Conservation (phyloP, 306 rosid species). For the Amphicarpaea edgeworthii region DNA sequence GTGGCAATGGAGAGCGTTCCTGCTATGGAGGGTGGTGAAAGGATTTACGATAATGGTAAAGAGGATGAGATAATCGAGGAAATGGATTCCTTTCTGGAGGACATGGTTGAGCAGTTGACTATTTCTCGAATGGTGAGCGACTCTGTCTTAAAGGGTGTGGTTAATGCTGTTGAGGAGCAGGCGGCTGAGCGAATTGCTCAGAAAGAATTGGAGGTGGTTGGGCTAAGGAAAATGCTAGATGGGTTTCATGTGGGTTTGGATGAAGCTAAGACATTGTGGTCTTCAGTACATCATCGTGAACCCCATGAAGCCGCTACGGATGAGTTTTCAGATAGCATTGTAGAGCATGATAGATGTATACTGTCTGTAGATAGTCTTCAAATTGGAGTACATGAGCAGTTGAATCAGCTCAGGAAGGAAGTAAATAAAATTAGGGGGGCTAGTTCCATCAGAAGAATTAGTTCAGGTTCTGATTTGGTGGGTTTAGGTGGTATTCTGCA, state of each 20-base stretch:
- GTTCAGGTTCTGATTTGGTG: conserved; percentile 65
- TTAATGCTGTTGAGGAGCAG: conserved; percentile 71
- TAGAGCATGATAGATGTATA: conserved; percentile 47
- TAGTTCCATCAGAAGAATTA: conserved; percentile 54
- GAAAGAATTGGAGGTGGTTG: conserved; percentile 75
- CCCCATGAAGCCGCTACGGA: conserved; percentile 29
- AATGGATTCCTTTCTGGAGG: conserved; percentile 69
- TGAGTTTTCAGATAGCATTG: conserved; percentile 38
- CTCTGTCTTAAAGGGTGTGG: conserved; percentile 80
- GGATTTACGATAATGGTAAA: conserved; percentile 41
- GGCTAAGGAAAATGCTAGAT: conserved; percentile 61
- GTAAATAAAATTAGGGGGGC: conserved; percentile 59
- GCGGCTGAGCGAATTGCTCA: conserved; percentile 73
- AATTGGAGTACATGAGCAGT: conserved; percentile 52
- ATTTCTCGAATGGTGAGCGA: conserved; percentile 94
- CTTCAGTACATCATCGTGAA: conserved; percentile 33
- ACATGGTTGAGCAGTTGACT: conserved; percentile 64
- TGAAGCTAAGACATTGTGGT: conserved; percentile 41
- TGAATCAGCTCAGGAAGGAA: conserved; percentile 71
- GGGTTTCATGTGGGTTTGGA: conserved; percentile 46
- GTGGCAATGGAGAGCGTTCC: conserved; percentile 43
- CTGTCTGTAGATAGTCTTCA: conserved; percentile 56
- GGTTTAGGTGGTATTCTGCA: conserved; percentile 75
- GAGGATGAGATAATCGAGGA: conserved; percentile 63
- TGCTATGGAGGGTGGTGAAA: conserved; percentile 51